Evolutionary conservation across 345 rosid species (phyloP), one percentile per base, ranked within the genome.

Genomic region (Sisymbrium altissimum): DNA sequence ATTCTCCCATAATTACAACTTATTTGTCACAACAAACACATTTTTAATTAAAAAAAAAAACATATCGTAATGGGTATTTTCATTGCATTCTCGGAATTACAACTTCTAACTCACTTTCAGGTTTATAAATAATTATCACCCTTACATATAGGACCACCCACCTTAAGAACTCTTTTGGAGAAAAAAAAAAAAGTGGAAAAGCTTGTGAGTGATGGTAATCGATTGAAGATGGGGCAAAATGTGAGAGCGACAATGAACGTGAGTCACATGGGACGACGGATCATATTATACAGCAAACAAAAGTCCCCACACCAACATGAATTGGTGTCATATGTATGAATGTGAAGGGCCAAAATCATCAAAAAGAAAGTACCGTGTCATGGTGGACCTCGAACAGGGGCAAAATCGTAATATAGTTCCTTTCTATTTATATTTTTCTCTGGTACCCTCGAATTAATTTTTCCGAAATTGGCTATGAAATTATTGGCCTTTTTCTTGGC

Each of bases 161-260:
- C 39, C 50, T 49, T 27, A 32, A 59, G 12, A 36, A 46, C 41
- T 50, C 46, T 58, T 75, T 75, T 60, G 44, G 36, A 40, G 60
- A 5, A 5, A 59, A 18, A 7, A 18, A 63, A 19, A 4, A 23
- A n/a, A n/a, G n/a, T 64, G 27, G 67, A 74, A 59, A 68, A 68
- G 79, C 13, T 68, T 49, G 25, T 54, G 65, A 69, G 44, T 69
- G 66, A 62, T 76, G 64, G 44, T 53, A 76, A 68, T 76, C 58
- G 30, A 52, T 52, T 43, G 25, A 12, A 76, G 70, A 76, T 70
- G 79, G 75, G 75, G 75, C 64, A 69, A 74, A 44, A 54, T 53
- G 11, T 76, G 79, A 76, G 65, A 76, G 79, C 74, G 79, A 76
- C 79, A 76, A 70, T 75, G 79, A 76, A 63, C 79, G 70, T 76